Evolutionary conservation across 1,284 basidiomycete genomes (phyloP), one percentile per base, ranked within the genome.

Genomic region (Rhodotorula sp.): DNA sequence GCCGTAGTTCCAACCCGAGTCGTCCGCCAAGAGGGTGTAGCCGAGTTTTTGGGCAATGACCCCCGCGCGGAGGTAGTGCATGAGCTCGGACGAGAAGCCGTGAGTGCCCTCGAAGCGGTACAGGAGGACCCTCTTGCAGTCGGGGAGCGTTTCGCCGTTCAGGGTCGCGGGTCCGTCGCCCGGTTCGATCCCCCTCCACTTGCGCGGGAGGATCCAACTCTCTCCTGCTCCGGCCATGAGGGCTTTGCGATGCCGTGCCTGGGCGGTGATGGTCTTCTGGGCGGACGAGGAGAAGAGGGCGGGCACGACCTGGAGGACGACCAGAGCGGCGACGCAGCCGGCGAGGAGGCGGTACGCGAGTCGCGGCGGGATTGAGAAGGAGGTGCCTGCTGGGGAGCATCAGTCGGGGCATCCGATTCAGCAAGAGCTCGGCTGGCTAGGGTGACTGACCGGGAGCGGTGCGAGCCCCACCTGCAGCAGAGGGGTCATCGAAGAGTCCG

Each of bases 41-140:
- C 71, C 72, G 29, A 73, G 68, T 59, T 75, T 75, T 17, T 69
- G 60, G 3, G 67, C 67, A 45, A 75, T 58, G 30, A 75, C 74
- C 24, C 53, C 37, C 0, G 72, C 65, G 12, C 69, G 64, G 7
- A 73, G 55, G 61, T 73, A 75, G 55, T 65, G 66, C 29, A 69
- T 26, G 6, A 75, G 8, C 44, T 73, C 74, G 59, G 56, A 58
- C 3, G 64, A 64, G 64, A 75, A 73, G 22, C 74, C 72, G 22
- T 67, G 64, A 6, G 56, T 49, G 69, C 57, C 46, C 18, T 54
- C 37, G 51, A 75, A 69, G n/a, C 53, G 54, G 69, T 71, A 75
- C 30, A 75, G 56, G 63, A 75, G 62, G 42, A 75, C 69, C 8
- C 74, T n/a, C 56, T 70, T 69, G 53, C 74, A 75, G 4, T 61